Base-by-base conservation (phyloP, 441 rosid genomes). In the Pelargonium australe region DNA sequence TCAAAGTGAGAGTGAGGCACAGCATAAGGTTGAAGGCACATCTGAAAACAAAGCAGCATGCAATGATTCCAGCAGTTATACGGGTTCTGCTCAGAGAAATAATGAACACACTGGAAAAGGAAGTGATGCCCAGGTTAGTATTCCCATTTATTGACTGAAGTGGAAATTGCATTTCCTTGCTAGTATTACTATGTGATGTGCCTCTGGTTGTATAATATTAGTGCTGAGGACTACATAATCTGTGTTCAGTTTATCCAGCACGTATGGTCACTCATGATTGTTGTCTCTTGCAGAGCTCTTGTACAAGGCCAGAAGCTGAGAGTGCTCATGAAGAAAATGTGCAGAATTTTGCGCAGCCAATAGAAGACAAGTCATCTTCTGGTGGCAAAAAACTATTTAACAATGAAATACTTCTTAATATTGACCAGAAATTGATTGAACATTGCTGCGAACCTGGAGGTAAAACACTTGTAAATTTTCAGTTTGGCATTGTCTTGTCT, bases 261-360 rank as follows among this genome's bases (percentile, higher is more conserved):
- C 31, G 2, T 2, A 25, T 25, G 64, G 44, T 20, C 67, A 69
- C 65, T 60, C 62, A 55, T 71, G 64, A 72, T 80, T 82, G 63
- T 60, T 78, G 75, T 84, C 68, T 80, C 64, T 70, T 86, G 85
- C 86, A 88, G 98, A 92, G 95, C 83, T 87, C 95, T 70, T 88
- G 92, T 75, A 80, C 89, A 41, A 88, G 85, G 70, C 89, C 90
- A 44, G 89, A 89, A 78, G 86, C 84, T 37, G 95, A 90, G 76
- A 73, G 82, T 60, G 78, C 73, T 13, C 80, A 72, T 44, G 66
- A 73, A 71, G 83, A 87, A 66, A 80, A 76, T 68, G 64, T 69
- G 75, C 74, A 57, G 65, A 79, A 79, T 6, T 43, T 57, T 61
- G 31, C 79, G 2, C 71, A 28, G 67, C 76, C 75, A 57, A 70